Evolutionary conservation across 768 basidiomycete species (phyloP).

Genomic region (Asterophora lycoperdoides): DNA sequence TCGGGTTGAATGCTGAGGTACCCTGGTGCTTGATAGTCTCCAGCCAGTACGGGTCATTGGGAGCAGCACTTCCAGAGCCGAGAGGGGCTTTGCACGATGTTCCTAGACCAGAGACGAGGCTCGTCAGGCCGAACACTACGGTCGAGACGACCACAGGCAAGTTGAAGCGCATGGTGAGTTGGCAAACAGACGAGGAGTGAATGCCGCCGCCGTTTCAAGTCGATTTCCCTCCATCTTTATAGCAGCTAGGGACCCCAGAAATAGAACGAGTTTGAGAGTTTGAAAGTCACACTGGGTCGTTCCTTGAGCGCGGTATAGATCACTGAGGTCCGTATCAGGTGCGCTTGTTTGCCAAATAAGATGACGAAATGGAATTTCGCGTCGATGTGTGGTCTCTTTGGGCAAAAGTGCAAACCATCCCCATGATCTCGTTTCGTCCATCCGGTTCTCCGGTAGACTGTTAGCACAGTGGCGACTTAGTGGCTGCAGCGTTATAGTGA

Average conservation of each 20-base stretch:
- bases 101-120: constrained; percentile 33
- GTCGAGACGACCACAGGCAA: constrained; percentile 8
- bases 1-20: constrained; percentile 58
- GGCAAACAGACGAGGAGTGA: no score
- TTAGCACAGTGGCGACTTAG: no score
- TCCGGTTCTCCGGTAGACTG: no score
- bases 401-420: no score
- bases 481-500: no score
- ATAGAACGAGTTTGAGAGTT: no score
- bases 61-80: constrained; percentile 46
- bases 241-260: background rate
- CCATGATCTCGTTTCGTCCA: no score
- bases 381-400: no score
- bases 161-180: background rate
- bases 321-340: no score
- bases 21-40: constrained; percentile 71
- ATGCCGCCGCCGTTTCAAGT: background rate
- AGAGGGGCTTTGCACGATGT: constrained; percentile 41
- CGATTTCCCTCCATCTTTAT: background rate
- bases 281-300: background rate
- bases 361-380: no score
- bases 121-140: constrained; percentile 6
- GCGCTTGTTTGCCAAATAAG: background rate
- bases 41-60: constrained; percentile 65
- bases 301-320: background rate